A percentile compares a stretch with the other conserved stretches of the same genome.
Evolutionary conservation across 768 basidiomycete genomes (phyloP).

Genomic region (Leccinum longicurvipes): DNA sequence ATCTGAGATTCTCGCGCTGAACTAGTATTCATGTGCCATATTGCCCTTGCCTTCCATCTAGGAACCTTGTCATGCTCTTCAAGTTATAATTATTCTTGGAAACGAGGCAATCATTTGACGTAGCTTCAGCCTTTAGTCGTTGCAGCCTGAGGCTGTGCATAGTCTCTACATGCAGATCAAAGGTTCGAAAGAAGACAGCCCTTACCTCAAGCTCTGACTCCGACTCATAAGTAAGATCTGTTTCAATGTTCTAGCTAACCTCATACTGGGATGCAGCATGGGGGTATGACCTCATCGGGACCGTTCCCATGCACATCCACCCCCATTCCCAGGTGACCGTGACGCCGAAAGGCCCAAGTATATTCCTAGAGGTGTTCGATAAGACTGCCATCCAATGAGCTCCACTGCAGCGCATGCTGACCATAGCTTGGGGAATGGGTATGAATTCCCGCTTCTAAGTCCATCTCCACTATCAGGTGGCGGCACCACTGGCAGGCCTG

Average conservation of each 20-base stretch:
- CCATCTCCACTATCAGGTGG: background rate
- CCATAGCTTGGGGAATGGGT: background rate
- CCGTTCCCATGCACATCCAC: background rate
- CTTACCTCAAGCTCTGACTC: background rate
- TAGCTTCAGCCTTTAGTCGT: too few relatives aligned
- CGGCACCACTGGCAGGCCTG: background rate
- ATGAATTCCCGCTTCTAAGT: background rate
- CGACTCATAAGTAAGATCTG: background rate
- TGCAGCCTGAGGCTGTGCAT: background rate
- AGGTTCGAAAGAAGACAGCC: background rate
- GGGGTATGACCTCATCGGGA: background rate
- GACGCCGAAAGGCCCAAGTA: background rate
- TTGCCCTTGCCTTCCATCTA: background rate
- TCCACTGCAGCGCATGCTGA: background rate
- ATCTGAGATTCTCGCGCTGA: too few relatives aligned
- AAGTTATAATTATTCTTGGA: background rate
- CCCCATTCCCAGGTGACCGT: background rate
- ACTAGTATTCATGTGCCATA: background rate
- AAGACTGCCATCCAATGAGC: background rate
- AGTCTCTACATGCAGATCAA: background rate
- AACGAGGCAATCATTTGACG: background rate
- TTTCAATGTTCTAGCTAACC: too few relatives aligned
- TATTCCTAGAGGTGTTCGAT: background rate
- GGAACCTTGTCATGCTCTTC: background rate
- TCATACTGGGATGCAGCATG: too few relatives aligned